Evolutionary conservation across 192 early-diverging fungal species (phyloP).

Genomic region (Entomortierella beljakovae): DNA sequence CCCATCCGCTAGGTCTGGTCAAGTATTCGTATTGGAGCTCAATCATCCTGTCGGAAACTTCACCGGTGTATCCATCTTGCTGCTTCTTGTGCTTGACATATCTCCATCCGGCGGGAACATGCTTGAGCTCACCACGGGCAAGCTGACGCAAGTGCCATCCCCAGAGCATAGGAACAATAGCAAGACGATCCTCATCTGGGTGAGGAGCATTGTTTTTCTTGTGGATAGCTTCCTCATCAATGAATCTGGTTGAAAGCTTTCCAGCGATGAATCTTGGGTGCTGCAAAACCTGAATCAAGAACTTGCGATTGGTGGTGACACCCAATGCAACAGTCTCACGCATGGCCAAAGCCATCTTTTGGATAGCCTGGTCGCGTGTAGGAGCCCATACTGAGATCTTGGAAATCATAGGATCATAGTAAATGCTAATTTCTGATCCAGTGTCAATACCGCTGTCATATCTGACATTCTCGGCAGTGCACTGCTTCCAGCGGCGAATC

Average conservation of each 20-base stretch:
- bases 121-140: constrained; percentile 55
- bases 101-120: constrained; percentile 62
- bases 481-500: constrained; percentile 63
- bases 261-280: constrained; percentile 61
- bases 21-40: constrained; percentile 61
- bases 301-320: constrained; percentile 68
- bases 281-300: constrained; percentile 62
- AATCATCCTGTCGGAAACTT: constrained; percentile 45
- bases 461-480: constrained; percentile 54
- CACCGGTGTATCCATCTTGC: constrained; percentile 43
- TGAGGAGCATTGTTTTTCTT: constrained; percentile 30
- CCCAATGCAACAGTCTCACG: constrained; percentile 64
- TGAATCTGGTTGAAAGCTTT: constrained; percentile 62
- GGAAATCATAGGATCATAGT: constrained; percentile 72
- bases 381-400: constrained; percentile 70
- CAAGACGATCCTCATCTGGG: constrained; percentile 45
- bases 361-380: constrained; percentile 65
- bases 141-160: constrained; percentile 60
- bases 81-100: constrained; percentile 62
- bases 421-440: constrained; percentile 65
- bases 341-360: constrained; percentile 54
- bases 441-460: constrained; percentile 65
- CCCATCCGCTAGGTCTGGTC: constrained; percentile 43
- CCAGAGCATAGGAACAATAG: constrained; percentile 61
- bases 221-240: constrained; percentile 51